These are phyloP conservation scores for Marsdenia floribunda DNA, from an alignment of 257 asterid species.

Conservation along the genomic window DNA sequence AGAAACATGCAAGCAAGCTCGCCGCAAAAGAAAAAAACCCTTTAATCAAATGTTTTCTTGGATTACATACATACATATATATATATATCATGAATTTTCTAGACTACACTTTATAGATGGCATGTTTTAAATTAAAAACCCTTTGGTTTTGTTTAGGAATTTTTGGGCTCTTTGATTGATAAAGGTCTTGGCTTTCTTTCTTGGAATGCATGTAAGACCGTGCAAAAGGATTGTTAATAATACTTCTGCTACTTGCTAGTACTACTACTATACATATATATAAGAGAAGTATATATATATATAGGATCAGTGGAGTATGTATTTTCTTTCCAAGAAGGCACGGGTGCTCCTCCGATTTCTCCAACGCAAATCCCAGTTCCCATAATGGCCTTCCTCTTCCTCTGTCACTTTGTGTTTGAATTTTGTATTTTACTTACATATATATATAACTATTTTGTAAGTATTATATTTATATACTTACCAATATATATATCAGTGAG, in stretches of 20 bases:
- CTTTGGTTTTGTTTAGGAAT: not conserved
- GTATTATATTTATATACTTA: not conserved
- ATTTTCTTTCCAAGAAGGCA: slow-evolving; percentile 30
- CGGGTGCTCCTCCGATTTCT: slow-evolving; percentile 41
- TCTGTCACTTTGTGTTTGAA: slow-evolving; percentile 5
- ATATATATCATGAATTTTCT: not conserved
- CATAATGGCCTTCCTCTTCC: slow-evolving; percentile 20
- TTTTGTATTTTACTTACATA: not conserved
- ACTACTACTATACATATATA: not conserved
- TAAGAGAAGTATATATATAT: no score
- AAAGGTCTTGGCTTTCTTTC: slow-evolving; percentile 10
- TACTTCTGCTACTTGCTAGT: not conserved
- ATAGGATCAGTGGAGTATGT: not conserved
- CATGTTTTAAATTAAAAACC: not conserved
- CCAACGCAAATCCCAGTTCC: slow-evolving; percentile 34
- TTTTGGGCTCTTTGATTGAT: slow-evolving; percentile 16
- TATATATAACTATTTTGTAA: not conserved
- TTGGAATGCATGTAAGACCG: slow-evolving; percentile 22
- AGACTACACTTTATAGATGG: not conserved
- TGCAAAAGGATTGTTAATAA: slow-evolving; percentile 17
- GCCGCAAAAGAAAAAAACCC: no score
- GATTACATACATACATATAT: not conserved
- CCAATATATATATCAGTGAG: no score
- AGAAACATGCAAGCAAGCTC: not conserved
- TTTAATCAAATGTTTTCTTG: not conserved